Base-by-base conservation (phyloP, 768 basidiomycete genomes). In the Pluteus cervinus region DNA sequence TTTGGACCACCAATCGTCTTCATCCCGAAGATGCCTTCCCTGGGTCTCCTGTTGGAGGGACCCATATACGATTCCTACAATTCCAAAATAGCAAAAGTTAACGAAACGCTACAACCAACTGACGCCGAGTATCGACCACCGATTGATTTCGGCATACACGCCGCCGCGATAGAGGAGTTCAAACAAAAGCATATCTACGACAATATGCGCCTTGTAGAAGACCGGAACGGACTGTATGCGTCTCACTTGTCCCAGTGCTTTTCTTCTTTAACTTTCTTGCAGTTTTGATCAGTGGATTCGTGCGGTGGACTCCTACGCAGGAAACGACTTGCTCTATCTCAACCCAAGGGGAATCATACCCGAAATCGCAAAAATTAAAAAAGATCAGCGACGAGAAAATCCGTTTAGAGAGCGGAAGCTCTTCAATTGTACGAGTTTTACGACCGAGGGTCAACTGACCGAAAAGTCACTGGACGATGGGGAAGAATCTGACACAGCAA, bases 11-110 rank as follows among this genome's bases (percentile, higher is more conserved):
- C 76, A 11, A 64, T 66, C 26, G 86, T 93, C 24, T 77, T 87
- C 53, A 74, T 97, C 15, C 96, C 96, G 12, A 97, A 94, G 63
- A 94, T 97, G 67, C 96, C 96, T 9, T 84, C 92, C 2, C 72
- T 99, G 12, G 96, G 96, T 9, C 73, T 99, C 4, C 66, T 99
- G 16, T 76, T 99, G 17, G 91, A 98, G 61, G 71, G 86, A 47
- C 87, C 87, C 3, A 72, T 89, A 38, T 90, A 87, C 48, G 75
- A 81, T 33, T 76, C 75, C 5, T 93, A 90, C 61, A 88, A 87
- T 56, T 61, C 62, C 33, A 71, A 70, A 40, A 68, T 85, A 46
- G 57, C 47, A 3, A 53, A 46, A 14, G 61, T 65, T 33, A 80
- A 74, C 50, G 68, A 72, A 37, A 75, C 73, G 40, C 57, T 79